phyloP scores from a whole-genome alignment of 164 flowering plant species.

The Chimonanthus salicifolius region DNA sequence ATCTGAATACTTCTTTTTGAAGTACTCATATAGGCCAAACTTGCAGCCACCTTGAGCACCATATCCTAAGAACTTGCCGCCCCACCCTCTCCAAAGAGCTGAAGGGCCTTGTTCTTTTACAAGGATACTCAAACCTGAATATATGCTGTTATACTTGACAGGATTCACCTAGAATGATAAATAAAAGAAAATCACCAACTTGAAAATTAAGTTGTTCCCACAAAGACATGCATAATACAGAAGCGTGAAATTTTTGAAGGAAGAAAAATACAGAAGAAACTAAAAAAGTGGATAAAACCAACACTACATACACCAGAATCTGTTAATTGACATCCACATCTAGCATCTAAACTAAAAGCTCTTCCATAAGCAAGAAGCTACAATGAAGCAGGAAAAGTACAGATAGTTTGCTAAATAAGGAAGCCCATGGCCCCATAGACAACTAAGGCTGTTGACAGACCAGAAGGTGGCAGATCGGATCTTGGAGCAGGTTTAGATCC shows the following conservation, averaged over 20 bases:
- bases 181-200: background rate
- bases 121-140: conserved; percentile 53
- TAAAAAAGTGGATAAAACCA: too few relatives aligned
- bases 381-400: background rate
- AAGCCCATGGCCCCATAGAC: background rate
- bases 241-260: background rate
- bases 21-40: conserved; percentile 94
- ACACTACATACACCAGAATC: background rate
- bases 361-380: background rate
- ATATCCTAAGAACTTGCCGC: conserved; percentile 79
- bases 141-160: conserved; percentile 55
- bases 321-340: background rate
- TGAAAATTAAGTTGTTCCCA: background rate
- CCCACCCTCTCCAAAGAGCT: conserved; percentile 91
- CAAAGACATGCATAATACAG: background rate
- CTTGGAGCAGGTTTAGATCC: too few relatives aligned
- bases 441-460: background rate
- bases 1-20: conserved; percentile 68
- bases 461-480: too few relatives aligned
- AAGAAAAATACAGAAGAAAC: background rate
- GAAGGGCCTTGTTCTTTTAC: conserved; percentile 76
- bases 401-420: background rate
- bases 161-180: conserved; percentile 61
- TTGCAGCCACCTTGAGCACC: conserved; percentile 88
- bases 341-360: background rate